A percentile compares a stretch with the other conserved stretches of the same genome.
Conservation (phyloP, 1,139 yeast species). For the Kluyveromyces marxianus region DNA sequence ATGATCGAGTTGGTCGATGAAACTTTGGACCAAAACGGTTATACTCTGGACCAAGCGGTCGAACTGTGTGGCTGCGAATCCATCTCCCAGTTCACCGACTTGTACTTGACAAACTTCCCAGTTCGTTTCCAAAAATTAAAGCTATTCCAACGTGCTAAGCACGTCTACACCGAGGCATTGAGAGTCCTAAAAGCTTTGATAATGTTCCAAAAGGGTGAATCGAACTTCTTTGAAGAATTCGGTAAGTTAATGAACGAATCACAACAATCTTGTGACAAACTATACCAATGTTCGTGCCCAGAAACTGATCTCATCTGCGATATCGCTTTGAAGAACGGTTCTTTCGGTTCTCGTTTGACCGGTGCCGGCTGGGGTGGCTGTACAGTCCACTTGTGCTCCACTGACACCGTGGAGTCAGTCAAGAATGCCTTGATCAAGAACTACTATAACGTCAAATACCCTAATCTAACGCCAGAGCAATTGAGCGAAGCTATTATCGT, state of each 20-base stretch:
- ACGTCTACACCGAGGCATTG: conserved; percentile 57
- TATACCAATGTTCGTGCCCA: conserved; percentile 49
- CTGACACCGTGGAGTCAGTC: conserved; percentile 39
- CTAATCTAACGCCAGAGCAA: conserved; percentile 38
- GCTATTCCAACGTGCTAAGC: conserved; percentile 53
- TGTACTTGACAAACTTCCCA: conserved; percentile 47
- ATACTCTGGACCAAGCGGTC: conserved; percentile 45
- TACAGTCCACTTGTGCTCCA: conserved; percentile 51
- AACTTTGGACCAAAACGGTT: conserved; percentile 38
- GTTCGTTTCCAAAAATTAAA: conserved; percentile 51
- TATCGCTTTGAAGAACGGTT: conserved; percentile 49
- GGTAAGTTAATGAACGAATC: conserved; percentile 56
- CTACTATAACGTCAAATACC: conserved; percentile 46
- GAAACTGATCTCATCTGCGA: conserved; percentile 46
- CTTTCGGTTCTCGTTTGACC: conserved; percentile 62
- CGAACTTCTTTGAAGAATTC: conserved; percentile 34
- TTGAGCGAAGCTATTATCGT: conserved; percentile 48
- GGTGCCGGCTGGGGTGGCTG: conserved; percentile 86
- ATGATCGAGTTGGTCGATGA: conserved; percentile 41
- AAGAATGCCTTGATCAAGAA: conserved; percentile 41
- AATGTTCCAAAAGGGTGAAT: conserved; percentile 30
- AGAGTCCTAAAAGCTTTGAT: conserved; percentile 49
- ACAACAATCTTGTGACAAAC: conserved; percentile 44
- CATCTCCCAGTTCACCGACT: conserved; percentile 37
- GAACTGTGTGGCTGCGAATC: conserved; percentile 35